These are phyloP conservation scores for Wickerhamiella qilinensis DNA, from an alignment of 805 yeast genomes.

Conservation along the genomic window DNA sequence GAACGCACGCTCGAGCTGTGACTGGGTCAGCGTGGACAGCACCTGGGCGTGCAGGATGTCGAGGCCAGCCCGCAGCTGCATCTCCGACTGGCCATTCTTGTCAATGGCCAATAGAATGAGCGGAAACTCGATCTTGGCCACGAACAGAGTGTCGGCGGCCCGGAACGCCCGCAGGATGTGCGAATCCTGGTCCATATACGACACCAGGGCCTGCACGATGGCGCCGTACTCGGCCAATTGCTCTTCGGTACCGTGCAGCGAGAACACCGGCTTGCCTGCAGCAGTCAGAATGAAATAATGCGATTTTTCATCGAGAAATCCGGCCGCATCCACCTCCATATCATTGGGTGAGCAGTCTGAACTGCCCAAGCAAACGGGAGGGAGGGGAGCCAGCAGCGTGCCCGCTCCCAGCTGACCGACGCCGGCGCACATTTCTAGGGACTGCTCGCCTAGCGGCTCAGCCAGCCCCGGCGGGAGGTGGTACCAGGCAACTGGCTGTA, in stretches of 20 bases:
- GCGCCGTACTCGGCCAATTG: constrained; percentile 12
- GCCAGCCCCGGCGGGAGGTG: no score
- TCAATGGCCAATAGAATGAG: constrained; percentile 54
- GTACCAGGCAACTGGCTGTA: no score
- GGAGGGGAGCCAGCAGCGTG: no score
- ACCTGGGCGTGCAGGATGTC: constrained; percentile 60
- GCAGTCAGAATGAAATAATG: constrained; percentile 13
- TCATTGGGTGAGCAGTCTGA: neutral
- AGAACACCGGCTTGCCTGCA: constrained; percentile 17
- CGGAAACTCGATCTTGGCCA: constrained; percentile 49
- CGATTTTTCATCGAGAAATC: neutral
- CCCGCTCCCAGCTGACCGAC: no score
- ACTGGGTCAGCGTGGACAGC: constrained; percentile 68
- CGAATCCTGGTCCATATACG: constrained; percentile 11
- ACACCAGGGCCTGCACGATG: constrained; percentile 16
- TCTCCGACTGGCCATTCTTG: constrained; percentile 21
- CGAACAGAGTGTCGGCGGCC: constrained; percentile 36
- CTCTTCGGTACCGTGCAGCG: constrained; percentile 11
- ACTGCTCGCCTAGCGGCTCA: no score
- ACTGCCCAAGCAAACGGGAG: neutral
- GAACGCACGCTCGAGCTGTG: constrained; percentile 56
- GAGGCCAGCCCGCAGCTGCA: constrained; percentile 43
- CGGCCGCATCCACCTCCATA: neutral
- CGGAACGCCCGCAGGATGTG: constrained; percentile 27
- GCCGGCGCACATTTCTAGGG: no score